These are phyloP conservation scores for Fusarium cyanostomum DNA, from an alignment of 2,329 filamentous ascomycete genomes.

Conservation along the genomic window DNA sequence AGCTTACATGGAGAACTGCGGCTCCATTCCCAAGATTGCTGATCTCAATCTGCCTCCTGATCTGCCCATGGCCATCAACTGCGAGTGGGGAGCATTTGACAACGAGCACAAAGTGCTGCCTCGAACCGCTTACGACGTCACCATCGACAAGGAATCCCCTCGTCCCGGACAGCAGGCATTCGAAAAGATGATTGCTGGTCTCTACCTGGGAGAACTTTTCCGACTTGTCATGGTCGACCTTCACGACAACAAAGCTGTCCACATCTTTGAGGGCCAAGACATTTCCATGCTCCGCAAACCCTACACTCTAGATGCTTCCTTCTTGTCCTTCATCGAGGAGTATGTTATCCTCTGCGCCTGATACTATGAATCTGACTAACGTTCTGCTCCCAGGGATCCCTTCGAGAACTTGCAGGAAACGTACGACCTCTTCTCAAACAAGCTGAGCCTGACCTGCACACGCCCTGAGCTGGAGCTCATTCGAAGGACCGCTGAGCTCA, in stretches of 20 bases:
- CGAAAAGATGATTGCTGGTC: slow-evolving; percentile 96
- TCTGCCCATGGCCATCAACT: slow-evolving; percentile 93
- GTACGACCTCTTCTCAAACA: slow-evolving; percentile 79
- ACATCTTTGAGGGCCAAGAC: slow-evolving; percentile 87
- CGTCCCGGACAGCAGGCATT: slow-evolving; percentile 94
- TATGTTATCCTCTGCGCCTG: slow-evolving; percentile 51
- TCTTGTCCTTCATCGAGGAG: slow-evolving; percentile 93
- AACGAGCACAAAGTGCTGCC: slow-evolving; percentile 91
- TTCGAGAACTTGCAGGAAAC: slow-evolving; percentile 96
- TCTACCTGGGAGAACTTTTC: slow-evolving; percentile 96
- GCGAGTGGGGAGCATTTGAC: slow-evolving; percentile 97
- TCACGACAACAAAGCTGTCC: slow-evolving; percentile 77
- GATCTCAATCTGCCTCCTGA: slow-evolving; percentile 88
- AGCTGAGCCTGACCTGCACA: slow-evolving; percentile 75
- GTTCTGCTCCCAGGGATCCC: slow-evolving; percentile 71
- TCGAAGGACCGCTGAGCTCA: slow-evolving; percentile 89
- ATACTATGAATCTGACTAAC: slow-evolving; percentile 10
- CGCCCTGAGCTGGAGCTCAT: slow-evolving; percentile 87
- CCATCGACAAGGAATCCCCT: slow-evolving; percentile 90
- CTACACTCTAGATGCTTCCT: slow-evolving; percentile 91
- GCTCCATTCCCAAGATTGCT: slow-evolving; percentile 91
- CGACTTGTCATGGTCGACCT: slow-evolving; percentile 86
- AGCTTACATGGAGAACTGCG: slow-evolving; percentile 95
- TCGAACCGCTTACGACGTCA: slow-evolving; percentile 83
- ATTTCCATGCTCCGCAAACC: slow-evolving; percentile 82